These are phyloP conservation scores for Mycena alexandri DNA, from an alignment of 768 basidiomycete species.

Conservation along the genomic window DNA sequence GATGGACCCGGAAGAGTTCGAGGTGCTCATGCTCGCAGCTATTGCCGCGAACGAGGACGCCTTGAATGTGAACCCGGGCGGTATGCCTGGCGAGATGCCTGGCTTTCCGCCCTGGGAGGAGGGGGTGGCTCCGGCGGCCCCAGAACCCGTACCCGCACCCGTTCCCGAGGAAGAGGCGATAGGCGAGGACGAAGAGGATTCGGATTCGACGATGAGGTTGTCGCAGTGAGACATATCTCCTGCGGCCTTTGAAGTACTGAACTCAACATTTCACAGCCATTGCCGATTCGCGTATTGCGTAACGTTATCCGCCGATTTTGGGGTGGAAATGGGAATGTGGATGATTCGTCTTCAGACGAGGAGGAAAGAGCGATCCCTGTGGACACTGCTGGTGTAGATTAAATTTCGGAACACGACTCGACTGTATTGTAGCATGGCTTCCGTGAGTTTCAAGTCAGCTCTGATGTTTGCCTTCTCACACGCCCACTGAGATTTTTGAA, in stretches of 20 bases:
- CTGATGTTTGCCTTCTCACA: no score
- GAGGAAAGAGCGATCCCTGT: conserved; percentile 45
- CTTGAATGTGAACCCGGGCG: conserved; percentile 47
- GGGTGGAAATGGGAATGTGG: conserved; percentile 52
- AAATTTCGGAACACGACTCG: background rate
- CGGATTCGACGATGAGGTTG: conserved; percentile 50
- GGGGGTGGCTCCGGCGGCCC: conserved; percentile 39
- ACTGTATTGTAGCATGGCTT: no score
- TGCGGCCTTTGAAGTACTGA: background rate
- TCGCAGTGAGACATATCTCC: conserved; percentile 54
- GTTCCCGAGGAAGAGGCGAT: conserved; percentile 51
- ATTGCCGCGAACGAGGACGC: conserved; percentile 49
- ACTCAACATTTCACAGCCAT: conserved; percentile 54
- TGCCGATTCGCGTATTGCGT: conserved; percentile 69
- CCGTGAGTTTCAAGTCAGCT: no score
- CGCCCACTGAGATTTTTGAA: no score
- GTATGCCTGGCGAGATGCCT: conserved; percentile 64
- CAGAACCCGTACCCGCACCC: conserved; percentile 2
- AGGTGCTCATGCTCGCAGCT: conserved; percentile 68
- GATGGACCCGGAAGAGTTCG: conserved; percentile 68
- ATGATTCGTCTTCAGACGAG: conserved; percentile 56
- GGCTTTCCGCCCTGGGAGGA: conserved; percentile 44
- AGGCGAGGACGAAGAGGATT: conserved; percentile 59
- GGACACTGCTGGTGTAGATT: conserved; percentile 42
- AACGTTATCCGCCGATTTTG: conserved; percentile 73